Base-by-base conservation (phyloP, 768 basidiomycete genomes). In the Hericium alpestre region DNA sequence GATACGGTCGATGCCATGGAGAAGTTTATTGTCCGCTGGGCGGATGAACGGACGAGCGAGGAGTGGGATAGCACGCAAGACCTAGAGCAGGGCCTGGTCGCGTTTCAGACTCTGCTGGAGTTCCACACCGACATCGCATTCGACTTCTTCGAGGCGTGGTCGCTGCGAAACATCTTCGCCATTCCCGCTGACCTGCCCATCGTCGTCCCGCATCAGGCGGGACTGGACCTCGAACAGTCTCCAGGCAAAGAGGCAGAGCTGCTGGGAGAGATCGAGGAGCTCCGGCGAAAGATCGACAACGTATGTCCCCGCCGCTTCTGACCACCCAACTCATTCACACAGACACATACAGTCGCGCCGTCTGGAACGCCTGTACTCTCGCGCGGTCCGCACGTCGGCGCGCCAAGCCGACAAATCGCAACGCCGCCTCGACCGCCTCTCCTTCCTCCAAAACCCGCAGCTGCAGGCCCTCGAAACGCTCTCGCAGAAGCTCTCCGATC, bases 131-230 rank as follows among this genome's bases (percentile, higher is more conserved):
- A 96, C 65, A 79, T 90, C 48, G 93, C 92, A 0, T 90, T 94
- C 58, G 93, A 96, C 68, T 88, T 86, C 66, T 90, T 96, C 64
- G 92, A 93, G 70, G 85, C 84, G 0, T 95, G 93, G 92, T 84
- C 83, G 11, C 69, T 93, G 65, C 75, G 91, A 43, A 96, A 95
- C 70, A 87, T 93, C 56, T 95, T 95, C 64, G 80, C 83, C 53
- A 77, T 93, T 15, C 81, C 84, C 0, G 74, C 79, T 2, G 82
- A 84, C 58, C 64, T 90, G 38, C 84, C 84, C 0, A 72, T 91
- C 37, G 82, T 91, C 13, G 76, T 84, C 4, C 87, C 87, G 2
- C 89, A 90, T 65, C 92, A 94, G 56, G 76, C 77, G 53, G 79
- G 81, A 0, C 71, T 92, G 32, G 79, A 92, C 69, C 74, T 94